phyloP scores from a whole-genome alignment of 805 yeast species.

The Saccharomyces kudriavzevii region DNA sequence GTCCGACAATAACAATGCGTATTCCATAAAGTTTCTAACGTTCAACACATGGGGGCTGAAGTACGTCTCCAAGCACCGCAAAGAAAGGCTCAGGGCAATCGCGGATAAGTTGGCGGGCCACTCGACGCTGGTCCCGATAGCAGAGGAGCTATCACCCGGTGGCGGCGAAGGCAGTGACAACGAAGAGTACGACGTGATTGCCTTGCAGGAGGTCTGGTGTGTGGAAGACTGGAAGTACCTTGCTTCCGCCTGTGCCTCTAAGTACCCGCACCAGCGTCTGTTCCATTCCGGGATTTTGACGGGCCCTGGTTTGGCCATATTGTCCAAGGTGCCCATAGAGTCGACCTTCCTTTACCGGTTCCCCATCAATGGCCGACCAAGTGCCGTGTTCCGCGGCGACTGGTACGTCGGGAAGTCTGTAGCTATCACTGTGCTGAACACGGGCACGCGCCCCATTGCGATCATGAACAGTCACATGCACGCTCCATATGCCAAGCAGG shows the following conservation, averaged over 20 bases:
- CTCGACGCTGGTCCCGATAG: constrained; percentile 8
- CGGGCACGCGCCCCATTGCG: constrained; percentile 53
- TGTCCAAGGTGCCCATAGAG: constrained; percentile 77
- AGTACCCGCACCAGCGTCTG: constrained; percentile 57
- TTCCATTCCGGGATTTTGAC: constrained; percentile 79
- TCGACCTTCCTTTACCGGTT: constrained; percentile 73
- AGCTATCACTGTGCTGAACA: constrained; percentile 58
- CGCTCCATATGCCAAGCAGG: constrained; percentile 79
- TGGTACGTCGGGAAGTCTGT: constrained; percentile 94
- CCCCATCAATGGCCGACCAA: constrained; percentile 89
- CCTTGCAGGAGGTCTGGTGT: constrained; percentile 94
- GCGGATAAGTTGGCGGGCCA: constrained; percentile 51
- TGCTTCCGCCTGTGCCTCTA: constrained; percentile 34
- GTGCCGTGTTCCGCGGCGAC: constrained; percentile 90
- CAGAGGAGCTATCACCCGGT: constrained; percentile 7
- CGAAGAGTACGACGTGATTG: constrained; percentile 67
- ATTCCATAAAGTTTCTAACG: constrained; percentile 42
- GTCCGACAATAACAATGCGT: background rate
- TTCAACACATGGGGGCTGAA: constrained; percentile 88
- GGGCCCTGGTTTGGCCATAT: constrained; percentile 86
- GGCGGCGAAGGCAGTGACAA: background rate
- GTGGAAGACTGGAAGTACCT: constrained; percentile 73
- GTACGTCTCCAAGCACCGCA: constrained; percentile 64
- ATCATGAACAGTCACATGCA: constrained; percentile 91
- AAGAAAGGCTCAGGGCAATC: constrained; percentile 60